Percentiles rank a stretch among this genome's conserved stretches.
phyloP scores from a whole-genome alignment of 2,329 filamentous ascomycete species.

The Zarea fungicola region DNA sequence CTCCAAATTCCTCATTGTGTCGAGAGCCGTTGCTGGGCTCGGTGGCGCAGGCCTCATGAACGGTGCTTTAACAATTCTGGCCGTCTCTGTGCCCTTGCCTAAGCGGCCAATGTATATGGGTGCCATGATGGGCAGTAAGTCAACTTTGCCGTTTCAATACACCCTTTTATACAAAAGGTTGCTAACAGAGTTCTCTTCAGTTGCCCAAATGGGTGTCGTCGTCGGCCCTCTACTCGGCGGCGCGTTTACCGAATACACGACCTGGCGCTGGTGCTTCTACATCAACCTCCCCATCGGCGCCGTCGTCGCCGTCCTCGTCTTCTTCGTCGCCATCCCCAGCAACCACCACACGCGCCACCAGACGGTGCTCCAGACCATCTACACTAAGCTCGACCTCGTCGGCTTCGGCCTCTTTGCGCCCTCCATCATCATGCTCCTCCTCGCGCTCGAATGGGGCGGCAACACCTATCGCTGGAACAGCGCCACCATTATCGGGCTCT shows the following conservation, averaged over 20 bases:
- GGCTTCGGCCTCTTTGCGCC: slow-evolving; percentile 29
- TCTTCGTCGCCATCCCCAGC: slow-evolving; percentile 30
- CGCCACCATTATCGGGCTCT: slow-evolving; percentile 36
- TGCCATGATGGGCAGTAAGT: slow-evolving; percentile 20
- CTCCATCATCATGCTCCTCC: slow-evolving; percentile 36
- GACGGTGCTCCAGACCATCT: slow-evolving; percentile 22
- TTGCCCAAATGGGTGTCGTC: slow-evolving; percentile 38
- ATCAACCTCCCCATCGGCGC: slow-evolving; percentile 8
- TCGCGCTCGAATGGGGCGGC: slow-evolving; percentile 43
- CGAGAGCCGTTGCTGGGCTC: slow-evolving; percentile 42
- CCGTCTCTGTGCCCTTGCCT: slow-evolving; percentile 21
- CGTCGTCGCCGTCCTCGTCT: slow-evolving; percentile 26
- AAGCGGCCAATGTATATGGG: slow-evolving; percentile 23
- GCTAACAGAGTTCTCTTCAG: neutral
- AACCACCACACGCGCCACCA: slow-evolving; percentile 33
- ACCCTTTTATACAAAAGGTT: neutral
- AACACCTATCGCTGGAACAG: slow-evolving; percentile 32
- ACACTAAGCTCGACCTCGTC: slow-evolving; percentile 36
- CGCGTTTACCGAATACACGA: slow-evolving; percentile 25
- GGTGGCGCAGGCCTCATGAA: slow-evolving; percentile 40
- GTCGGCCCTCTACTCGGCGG: slow-evolving; percentile 44
- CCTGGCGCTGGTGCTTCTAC: slow-evolving; percentile 4
- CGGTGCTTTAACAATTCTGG: slow-evolving; percentile 29
- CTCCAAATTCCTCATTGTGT: slow-evolving; percentile 43
- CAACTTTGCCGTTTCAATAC: neutral